Percentiles rank a stretch among this genome's conserved stretches.
These are phyloP conservation scores for Podila horticola DNA, from an alignment of 192 early-diverging fungal species.

Conservation along the genomic window DNA sequence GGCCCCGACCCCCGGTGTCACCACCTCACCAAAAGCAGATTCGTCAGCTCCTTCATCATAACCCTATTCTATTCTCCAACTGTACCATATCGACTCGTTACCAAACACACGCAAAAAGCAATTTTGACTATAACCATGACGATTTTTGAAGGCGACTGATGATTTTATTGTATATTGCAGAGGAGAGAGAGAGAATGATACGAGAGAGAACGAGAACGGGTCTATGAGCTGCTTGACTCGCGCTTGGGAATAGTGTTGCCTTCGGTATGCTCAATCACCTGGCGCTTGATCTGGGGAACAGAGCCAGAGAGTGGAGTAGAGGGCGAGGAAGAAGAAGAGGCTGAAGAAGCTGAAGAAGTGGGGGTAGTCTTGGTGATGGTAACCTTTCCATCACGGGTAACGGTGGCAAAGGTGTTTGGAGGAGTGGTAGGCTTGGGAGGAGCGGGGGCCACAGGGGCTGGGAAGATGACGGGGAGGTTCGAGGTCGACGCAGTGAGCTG, in stretches of 20 bases:
- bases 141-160: background rate
- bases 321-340: conserved; percentile 10
- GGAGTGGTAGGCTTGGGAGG: conserved; percentile 35
- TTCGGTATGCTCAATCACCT: conserved; percentile 34
- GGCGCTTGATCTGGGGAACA: conserved; percentile 36
- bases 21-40: conserved; percentile 23
- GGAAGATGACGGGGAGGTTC: conserved; percentile 43
- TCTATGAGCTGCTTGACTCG: conserved; percentile 44
- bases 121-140: background rate
- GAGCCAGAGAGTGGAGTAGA: conserved; percentile 42
- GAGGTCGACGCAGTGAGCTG: conserved; percentile 33
- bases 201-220: background rate
- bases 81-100: too few species aligned
- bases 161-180: background rate
- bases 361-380: conserved; percentile 18
- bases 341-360: background rate
- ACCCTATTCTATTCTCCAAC: too few species aligned
- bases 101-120: too few species aligned
- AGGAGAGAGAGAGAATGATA: background rate
- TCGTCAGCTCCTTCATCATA: too few species aligned
- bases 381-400: conserved; percentile 45
- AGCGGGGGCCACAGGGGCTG: conserved; percentile 45
- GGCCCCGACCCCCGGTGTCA: conserved; percentile 27
- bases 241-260: conserved; percentile 41
- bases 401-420: conserved; percentile 47